Evolutionary conservation across 495 filamentous ascomycete genomes (phyloP), one percentile per base, ranked within the genome.

Genomic region (Tetracladium setigerum): DNA sequence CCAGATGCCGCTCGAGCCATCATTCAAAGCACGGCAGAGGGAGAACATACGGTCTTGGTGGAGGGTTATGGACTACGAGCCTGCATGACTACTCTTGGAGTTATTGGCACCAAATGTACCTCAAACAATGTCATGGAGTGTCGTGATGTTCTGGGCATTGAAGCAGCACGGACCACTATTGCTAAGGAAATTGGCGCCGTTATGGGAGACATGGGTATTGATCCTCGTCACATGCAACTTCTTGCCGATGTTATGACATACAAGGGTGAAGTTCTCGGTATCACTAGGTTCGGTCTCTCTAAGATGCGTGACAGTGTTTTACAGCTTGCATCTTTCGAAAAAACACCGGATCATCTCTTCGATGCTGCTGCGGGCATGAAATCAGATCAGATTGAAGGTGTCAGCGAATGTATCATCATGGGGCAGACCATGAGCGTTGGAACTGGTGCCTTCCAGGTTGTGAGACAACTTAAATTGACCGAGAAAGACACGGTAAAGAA

Each of bases 161-260:
- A 98, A 68, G 92, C 94, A 7, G 92, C 92, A 11, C 83, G 89
- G 36, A 73, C 70, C 9, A 91, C 86, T 12, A 95, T 95, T 57
- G 77, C 89, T 36, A 69, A 67, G 14, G 89, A 95, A 69, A 95
- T 95, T 58, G 67, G 70, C 41, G 63, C 63, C 16, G 89, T 95
- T 60, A 95, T 95, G 89, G 77, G 72, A 38, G 78, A 81, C 58
- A 96, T 98, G 92, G 80, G 81, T 67, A 96, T 98, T 55, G 92
- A 98, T 70, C 92, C 92, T 22, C 85, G 94, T 30, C 92, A 98
- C 74, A 96, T 98, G 90, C 86, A 96, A 62, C 78, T 98, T 7
- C 77, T 98, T 13, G 91, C 92, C n/a, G 94, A 98, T 49, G 89
- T 96, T 31, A 98, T 98, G 92, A 98, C 92, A 5, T 97, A 91